Base-by-base conservation (phyloP, 2,329 filamentous ascomycete genomes). In the Fusarium sp. region DNA sequence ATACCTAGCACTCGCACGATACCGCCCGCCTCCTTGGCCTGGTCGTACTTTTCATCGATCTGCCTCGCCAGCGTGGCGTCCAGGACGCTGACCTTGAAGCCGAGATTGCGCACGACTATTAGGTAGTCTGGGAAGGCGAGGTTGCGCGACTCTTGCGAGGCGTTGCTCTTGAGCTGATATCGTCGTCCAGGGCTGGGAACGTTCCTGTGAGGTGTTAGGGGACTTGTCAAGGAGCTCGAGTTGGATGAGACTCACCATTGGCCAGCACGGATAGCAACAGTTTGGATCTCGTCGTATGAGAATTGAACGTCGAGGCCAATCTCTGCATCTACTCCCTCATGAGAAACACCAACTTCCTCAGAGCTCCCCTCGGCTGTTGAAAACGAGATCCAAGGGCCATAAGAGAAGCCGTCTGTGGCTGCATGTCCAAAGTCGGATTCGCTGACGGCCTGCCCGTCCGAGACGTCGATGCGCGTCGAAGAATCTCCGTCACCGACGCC, bases 201-300 rank as follows among this genome's bases (percentile, higher is more conserved):
- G 31, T 74, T 72, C 73, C 73, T 74, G 10, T 11, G 8, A 13
- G 10, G n/a, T 20, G 8, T 74, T 3, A 74, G 57, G 6, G 8
- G 4, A 5, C 38, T 16, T 2, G n/a, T 38, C 13, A 45, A 6
- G 18, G 10, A n/a, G 6, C 7, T 16, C n/a, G 1, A 5, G 1
- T 10, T 10, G 7, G 14, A n/a, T 14, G 4, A 8, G 4, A 25
- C 63, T 47, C 36, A 70, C 73, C 73, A 74, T 11, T 69, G 6
- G 3, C 73, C 73, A 16, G 73, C 69, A 18, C 66, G 72, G 3
- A 68, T 29, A 2, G 66, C 42, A n/a, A 75, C n/a, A 0, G 69
- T 73, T 16, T 75, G 73, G 25, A 74, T 74, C 33, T 74, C 73
- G n/a, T 74, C 73, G 2, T 74, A 74, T 0, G 72, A 64, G 22